Evolutionary conservation across 2,329 filamentous ascomycete genomes (phyloP).

Genomic region (Ascochyta koolunga): DNA sequence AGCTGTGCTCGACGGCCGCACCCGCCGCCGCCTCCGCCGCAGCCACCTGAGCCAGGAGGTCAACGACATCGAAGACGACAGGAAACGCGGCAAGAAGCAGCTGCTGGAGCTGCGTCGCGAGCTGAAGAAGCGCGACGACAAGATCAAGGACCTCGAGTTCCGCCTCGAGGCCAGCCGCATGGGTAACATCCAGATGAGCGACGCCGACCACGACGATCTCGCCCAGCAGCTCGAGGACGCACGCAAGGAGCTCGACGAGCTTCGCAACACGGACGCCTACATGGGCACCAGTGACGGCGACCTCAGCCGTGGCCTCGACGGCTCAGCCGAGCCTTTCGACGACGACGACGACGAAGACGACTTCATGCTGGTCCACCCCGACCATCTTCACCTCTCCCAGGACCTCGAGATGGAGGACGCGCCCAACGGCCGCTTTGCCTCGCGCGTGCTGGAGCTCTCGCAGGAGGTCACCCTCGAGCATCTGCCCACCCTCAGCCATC

Average conservation of each 20-base stretch:
- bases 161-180: conserved; percentile 45
- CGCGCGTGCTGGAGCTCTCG: conserved; percentile 35
- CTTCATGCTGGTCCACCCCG: conserved; percentile 41
- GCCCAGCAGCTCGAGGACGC: conserved; percentile 43
- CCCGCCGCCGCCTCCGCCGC: conserved; percentile 48
- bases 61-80: conserved; percentile 46
- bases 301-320: conserved; percentile 26
- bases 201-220: conserved; percentile 43
- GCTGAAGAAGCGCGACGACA: conserved; percentile 46
- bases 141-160: conserved; percentile 46
- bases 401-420: conserved; percentile 37
- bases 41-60: conserved; percentile 51
- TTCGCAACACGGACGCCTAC: conserved; percentile 41
- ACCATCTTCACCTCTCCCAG: conserved; percentile 40
- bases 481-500: conserved; percentile 30
- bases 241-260: conserved; percentile 44
- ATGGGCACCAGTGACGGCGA: conserved; percentile 31
- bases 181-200: conserved; percentile 47
- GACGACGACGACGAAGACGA: conserved; percentile 40
- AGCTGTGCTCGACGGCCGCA: conserved; percentile 41
- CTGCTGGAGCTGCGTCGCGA: conserved; percentile 46
- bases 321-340: conserved; percentile 26
- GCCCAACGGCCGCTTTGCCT: conserved; percentile 36
- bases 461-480: conserved; percentile 40
- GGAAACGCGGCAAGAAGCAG: conserved; percentile 46